Percentiles rank a stretch among this genome's conserved stretches.
Conservation (phyloP, 768 basidiomycete species). For the Lactifluus rugatus region DNA sequence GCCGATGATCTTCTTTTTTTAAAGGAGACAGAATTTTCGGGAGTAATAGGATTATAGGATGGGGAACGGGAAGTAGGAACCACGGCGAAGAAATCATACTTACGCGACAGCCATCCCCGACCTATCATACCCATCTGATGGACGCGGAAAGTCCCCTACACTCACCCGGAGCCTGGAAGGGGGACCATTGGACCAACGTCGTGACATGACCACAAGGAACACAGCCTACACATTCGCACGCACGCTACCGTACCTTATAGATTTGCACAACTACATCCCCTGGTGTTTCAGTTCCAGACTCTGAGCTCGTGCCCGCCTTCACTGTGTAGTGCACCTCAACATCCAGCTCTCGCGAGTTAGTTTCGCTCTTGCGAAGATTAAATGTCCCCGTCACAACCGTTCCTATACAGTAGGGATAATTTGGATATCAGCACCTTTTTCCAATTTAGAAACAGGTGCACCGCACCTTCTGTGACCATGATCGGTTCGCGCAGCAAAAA, state of each 20-base stretch:
- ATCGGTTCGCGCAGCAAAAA: conserved; percentile 81
- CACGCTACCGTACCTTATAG: conserved; percentile 58
- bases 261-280: conserved; percentile 57
- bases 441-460: not conserved
- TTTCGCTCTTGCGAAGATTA: conserved; percentile 67
- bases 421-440: not conserved
- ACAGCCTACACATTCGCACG: not conserved
- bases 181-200: no score
- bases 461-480: conserved; percentile 57
- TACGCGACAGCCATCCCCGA: no score
- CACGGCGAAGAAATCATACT: no score
- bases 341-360: conserved; percentile 81
- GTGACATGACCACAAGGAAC: not conserved
- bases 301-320: conserved; percentile 29
- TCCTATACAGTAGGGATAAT: conserved; percentile 34
- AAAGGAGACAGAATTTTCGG: no score
- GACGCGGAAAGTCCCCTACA: no score
- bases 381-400: conserved; percentile 71
- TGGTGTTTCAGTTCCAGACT: conserved; percentile 19
- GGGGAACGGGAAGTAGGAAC: no score
- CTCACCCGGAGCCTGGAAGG: no score
- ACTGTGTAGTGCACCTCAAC: conserved; percentile 78
- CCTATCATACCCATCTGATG: no score
- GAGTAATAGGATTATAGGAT: no score
- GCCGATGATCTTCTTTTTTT: no score